These are phyloP conservation scores for Suillus lakei DNA, from an alignment of 768 basidiomycete species.

Conservation along the genomic window DNA sequence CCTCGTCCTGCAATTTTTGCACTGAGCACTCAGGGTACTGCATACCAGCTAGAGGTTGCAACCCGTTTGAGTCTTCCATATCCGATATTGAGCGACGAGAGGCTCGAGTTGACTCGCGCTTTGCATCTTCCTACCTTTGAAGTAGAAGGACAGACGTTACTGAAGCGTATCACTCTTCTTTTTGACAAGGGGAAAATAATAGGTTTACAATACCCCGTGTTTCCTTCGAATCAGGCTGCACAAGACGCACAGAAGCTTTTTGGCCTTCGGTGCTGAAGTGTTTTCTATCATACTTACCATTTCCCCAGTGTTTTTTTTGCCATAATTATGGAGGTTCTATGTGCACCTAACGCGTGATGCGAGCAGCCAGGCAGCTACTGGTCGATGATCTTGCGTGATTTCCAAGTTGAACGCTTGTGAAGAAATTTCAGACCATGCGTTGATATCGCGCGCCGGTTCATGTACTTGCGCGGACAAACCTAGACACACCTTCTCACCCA, in stretches of 20 bases:
- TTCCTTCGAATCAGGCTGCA: slow-evolving; percentile 25
- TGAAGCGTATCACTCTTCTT: slow-evolving; percentile 27
- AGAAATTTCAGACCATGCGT: neutral
- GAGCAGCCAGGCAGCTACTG: neutral
- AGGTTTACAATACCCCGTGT: slow-evolving; percentile 26
- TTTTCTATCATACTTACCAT: no score
- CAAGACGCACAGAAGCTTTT: neutral
- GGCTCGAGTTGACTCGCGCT: slow-evolving; percentile 10
- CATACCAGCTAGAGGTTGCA: slow-evolving; percentile 25
- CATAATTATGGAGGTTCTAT: neutral
- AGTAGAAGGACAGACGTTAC: slow-evolving; percentile 15
- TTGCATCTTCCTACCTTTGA: slow-evolving; percentile 27
- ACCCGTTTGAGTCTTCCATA: slow-evolving; percentile 20
- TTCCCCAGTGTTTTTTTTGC: neutral
- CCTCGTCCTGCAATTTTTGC: slow-evolving; percentile 17
- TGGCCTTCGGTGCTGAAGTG: neutral
- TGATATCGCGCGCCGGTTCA: neutral
- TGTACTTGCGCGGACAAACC: neutral
- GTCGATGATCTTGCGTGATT: neutral
- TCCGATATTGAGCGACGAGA: slow-evolving; percentile 26
- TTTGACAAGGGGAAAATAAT: slow-evolving; percentile 16
- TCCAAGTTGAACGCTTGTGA: neutral
- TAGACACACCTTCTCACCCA: no score
- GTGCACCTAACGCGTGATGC: neutral
- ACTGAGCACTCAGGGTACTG: slow-evolving; percentile 24